Evolutionary conservation across 495 filamentous ascomycete genomes (phyloP).

Genomic region (Patellaria atrata): DNA sequence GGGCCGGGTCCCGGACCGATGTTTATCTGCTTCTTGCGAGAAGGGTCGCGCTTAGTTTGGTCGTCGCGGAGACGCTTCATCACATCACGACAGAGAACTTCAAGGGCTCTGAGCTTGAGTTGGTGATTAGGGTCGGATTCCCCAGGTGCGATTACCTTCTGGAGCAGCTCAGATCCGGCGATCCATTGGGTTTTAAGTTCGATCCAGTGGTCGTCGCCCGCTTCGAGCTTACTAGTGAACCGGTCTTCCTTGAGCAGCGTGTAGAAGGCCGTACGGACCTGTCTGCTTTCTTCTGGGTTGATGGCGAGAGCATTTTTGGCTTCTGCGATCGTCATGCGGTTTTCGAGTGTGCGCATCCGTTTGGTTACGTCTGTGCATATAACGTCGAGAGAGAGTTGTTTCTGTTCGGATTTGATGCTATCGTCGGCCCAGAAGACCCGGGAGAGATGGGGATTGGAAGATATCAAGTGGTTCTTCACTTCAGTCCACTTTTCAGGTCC

Average conservation of each 20-base stretch:
- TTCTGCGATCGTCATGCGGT: constrained; percentile 53
- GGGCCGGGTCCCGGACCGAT: constrained; percentile 23
- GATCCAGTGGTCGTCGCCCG: constrained; percentile 57
- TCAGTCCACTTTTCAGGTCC: constrained; percentile 60
- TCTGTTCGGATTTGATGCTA: constrained; percentile 32
- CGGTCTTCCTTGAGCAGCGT: constrained; percentile 50
- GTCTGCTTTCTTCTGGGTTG: constrained; percentile 55
- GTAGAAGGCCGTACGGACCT: constrained; percentile 52
- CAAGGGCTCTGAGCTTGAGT: constrained; percentile 50
- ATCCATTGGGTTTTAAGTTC: constrained; percentile 59
- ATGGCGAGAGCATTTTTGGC: constrained; percentile 58
- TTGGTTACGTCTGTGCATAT: constrained; percentile 76
- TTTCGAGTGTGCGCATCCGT: constrained; percentile 48
- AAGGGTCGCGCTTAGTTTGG: constrained; percentile 42
- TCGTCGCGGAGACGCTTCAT: constrained; percentile 62
- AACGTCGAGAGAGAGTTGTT: constrained; percentile 54
- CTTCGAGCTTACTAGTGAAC: constrained; percentile 60
- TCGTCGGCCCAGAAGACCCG: constrained; percentile 46
- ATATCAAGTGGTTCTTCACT: constrained; percentile 53
- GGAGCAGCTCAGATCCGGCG: constrained; percentile 39
- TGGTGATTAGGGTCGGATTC: constrained; percentile 39
- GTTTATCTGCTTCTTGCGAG: constrained; percentile 32
- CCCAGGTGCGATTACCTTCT: constrained; percentile 39
- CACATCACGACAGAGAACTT: constrained; percentile 56
- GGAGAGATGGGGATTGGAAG: constrained; percentile 49